Evolutionary conservation across 768 basidiomycete genomes (phyloP).

Genomic region (Macrocybe gigantea): DNA sequence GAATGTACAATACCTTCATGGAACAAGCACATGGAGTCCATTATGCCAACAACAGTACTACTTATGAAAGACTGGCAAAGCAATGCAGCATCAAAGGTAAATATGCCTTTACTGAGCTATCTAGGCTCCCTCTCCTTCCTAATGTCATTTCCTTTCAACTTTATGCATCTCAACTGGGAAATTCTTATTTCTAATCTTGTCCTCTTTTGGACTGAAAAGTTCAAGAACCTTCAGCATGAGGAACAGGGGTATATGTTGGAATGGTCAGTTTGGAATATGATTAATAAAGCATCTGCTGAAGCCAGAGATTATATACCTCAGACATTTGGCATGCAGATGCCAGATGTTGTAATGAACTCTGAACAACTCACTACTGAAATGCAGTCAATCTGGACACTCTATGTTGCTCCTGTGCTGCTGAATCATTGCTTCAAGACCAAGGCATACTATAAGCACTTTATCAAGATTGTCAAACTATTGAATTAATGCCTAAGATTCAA

Average conservation of each 20-base stretch:
- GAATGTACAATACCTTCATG: no score
- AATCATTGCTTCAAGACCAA: slow-evolving; percentile 18
- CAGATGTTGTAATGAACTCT: slow-evolving; percentile 3
- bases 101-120: slow-evolving; percentile 14
- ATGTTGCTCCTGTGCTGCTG: slow-evolving; percentile 33
- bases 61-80: no score
- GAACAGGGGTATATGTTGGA: slow-evolving; percentile 21
- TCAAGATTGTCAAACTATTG: slow-evolving; percentile 30
- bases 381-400: slow-evolving; percentile 33
- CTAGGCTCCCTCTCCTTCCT: slow-evolving; percentile 31
- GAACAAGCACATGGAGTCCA: slow-evolving; percentile 16
- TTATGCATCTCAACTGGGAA: slow-evolving; percentile 44
- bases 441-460: slow-evolving; percentile 37
- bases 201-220: slow-evolving; percentile 31
- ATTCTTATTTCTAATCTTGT: slow-evolving; percentile 37
- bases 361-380: slow-evolving; percentile 25
- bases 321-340: slow-evolving; percentile 23
- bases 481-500: slow-evolving; percentile 29
- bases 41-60: slow-evolving; percentile 13
- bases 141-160: slow-evolving; percentile 36
- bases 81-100: no score
- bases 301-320: slow-evolving; percentile 31
- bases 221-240: slow-evolving; percentile 30
- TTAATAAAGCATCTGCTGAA: slow-evolving; percentile 24
- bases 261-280: slow-evolving; percentile 31